Evolutionary conservation across 2,329 filamentous ascomycete species (phyloP), one percentile per base, ranked within the genome.

Genomic region (Aschersonia sp.): DNA sequence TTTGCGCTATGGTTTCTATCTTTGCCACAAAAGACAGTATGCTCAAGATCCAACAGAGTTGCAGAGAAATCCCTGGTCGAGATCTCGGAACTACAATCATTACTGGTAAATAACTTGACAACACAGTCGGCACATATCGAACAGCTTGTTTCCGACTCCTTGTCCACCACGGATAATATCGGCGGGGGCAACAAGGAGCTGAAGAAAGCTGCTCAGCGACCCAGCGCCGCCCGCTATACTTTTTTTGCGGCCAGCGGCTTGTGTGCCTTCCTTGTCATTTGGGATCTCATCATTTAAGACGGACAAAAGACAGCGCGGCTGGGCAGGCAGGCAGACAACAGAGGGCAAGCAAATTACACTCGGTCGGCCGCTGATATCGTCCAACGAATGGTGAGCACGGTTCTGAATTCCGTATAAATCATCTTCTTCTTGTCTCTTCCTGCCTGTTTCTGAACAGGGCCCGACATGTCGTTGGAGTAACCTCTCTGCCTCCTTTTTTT

Each of bases 31-130:
- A n/a, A 20, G 5, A 9, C 12, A 35, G 12, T n/a, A 6, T 9
- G 30, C 30, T 20, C 3, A n/a, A 32, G 4, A n/a, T 35, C 38
- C 30, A 32, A 50, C 58, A 94, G 87, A 59, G 85, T 84, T 30
- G 89, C 89, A 0, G 89, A 98, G 63, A 87, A 85, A 61, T 95
- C 89, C 1, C 75, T 98, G 5, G 65, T 94, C 3, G 92, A 98
- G 63, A 96, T 98, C 53, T 85, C 88, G 5, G 89, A 94, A 60
- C 72, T 98, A 46, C 92, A 98, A 62, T 87, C 85, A 48, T 82
- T 91, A 47, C 81, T 98, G 9, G 87, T 92, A 41, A 80, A 79
- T 57, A 94, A 96, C 60, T 75, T 98, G 29, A 77, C 82, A 40
- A 82, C 84, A 10, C 92, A 98, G 61, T 84, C 86, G 48, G 88